A percentile compares a stretch with the other conserved stretches of the same genome.
These are phyloP conservation scores for Suhomyces chickasaworum DNA, from an alignment of 1,139 yeast species.

Conservation along the genomic window DNA sequence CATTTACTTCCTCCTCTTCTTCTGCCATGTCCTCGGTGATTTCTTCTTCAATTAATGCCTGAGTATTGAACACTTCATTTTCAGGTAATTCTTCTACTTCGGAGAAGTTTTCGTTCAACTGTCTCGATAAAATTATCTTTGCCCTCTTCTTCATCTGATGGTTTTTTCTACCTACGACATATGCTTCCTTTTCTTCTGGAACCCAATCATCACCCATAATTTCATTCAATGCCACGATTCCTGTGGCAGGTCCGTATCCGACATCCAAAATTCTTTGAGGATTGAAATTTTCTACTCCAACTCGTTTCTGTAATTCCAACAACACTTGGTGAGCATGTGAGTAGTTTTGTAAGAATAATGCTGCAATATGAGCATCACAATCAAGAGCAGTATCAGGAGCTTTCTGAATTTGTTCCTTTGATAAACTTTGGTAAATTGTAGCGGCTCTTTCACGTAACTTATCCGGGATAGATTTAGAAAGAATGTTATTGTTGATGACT, in stretches of 20 bases:
- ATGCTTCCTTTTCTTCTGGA: slow-evolving; percentile 70
- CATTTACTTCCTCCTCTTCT: slow-evolving; percentile 28
- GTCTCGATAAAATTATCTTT: slow-evolving; percentile 71
- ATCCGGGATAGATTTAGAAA: slow-evolving; percentile 56
- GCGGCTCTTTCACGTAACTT: slow-evolving; percentile 59
- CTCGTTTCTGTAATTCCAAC: slow-evolving; percentile 62
- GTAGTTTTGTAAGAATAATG: slow-evolving; percentile 83
- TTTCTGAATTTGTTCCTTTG: slow-evolving; percentile 52
- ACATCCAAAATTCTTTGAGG: slow-evolving; percentile 75
- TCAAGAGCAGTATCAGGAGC: slow-evolving; percentile 59
- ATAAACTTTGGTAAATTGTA: slow-evolving; percentile 50
- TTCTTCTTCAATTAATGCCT: neutral
- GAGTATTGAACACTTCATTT: slow-evolving; percentile 11
- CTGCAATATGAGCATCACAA: slow-evolving; percentile 81
- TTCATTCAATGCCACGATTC: slow-evolving; percentile 85
- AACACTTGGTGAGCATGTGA: slow-evolving; percentile 70
- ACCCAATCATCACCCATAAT: slow-evolving; percentile 64
- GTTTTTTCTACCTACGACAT: slow-evolving; percentile 64
- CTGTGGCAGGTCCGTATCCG: slow-evolving; percentile 93
- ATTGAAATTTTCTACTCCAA: slow-evolving; percentile 48
- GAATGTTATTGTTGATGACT: slow-evolving; percentile 60
- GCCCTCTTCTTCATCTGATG: slow-evolving; percentile 79
- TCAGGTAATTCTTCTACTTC: slow-evolving; percentile 21
- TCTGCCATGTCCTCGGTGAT: slow-evolving; percentile 9
- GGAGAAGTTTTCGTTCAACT: slow-evolving; percentile 50